phyloP scores from a whole-genome alignment of 2,329 filamentous ascomycete genomes.

The Annulohypoxylon truncatum region DNA sequence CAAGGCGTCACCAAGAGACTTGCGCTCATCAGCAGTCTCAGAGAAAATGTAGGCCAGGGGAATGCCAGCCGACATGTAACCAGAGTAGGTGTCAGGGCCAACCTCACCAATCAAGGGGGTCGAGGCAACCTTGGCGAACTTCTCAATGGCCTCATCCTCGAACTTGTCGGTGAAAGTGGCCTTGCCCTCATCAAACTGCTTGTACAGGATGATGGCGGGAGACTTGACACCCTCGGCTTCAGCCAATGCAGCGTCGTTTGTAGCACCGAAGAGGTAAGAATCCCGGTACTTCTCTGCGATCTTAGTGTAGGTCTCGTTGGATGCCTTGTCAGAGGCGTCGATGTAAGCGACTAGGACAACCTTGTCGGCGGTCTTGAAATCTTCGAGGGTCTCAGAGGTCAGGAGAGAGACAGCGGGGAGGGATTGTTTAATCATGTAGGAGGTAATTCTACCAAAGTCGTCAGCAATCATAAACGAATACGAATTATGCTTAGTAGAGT shows the following conservation, averaged over 20 bases:
- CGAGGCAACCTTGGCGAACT: conserved; percentile 85
- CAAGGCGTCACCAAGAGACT: conserved; percentile 78
- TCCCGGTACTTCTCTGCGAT: conserved; percentile 84
- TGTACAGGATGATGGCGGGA: conserved; percentile 93
- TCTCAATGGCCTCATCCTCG: conserved; percentile 80
- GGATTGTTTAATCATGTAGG: conserved; percentile 98
- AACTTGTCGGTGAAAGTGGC: conserved; percentile 84
- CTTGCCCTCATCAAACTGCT: conserved; percentile 98
- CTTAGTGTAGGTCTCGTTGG: conserved; percentile 84
- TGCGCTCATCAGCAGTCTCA: conserved; percentile 90
- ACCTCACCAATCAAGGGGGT: conserved; percentile 95
- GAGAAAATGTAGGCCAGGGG: conserved; percentile 98
- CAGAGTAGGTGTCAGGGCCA: conserved; percentile 94
- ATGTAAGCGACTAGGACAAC: conserved; percentile 94
- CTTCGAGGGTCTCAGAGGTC: conserved; percentile 83
- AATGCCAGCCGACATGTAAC: conserved; percentile 92
- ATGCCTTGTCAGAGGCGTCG: conserved; percentile 80
- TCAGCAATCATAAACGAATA: conserved; percentile 31
- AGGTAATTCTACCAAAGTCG: conserved; percentile 64
- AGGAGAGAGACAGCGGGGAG: conserved; percentile 90
- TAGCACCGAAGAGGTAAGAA: conserved; percentile 90
- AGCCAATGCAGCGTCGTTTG: conserved; percentile 84
- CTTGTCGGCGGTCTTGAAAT: conserved; percentile 98
- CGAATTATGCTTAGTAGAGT: not conserved
- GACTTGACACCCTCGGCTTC: conserved; percentile 90